Evolutionary conservation across 176 grass and related monocot species (phyloP), one percentile per base, ranked within the genome.

Genomic region (Raddia guianensis): DNA sequence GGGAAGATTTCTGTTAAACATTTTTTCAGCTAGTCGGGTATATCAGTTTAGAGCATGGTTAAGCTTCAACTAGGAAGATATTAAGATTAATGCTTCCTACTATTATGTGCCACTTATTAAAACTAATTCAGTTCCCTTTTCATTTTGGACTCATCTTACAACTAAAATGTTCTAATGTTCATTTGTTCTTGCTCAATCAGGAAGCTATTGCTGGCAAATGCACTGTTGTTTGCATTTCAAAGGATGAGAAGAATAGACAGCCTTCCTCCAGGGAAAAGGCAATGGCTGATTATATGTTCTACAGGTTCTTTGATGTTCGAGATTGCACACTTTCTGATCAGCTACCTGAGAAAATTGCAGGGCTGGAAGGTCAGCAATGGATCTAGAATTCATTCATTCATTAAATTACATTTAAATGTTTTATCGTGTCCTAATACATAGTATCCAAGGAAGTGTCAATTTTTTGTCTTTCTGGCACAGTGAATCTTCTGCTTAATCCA

Each of bases 121-220:
- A 85, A 40, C 71, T 65, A 77, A 82, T 54, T 56, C 51, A 50
- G n/a, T 34, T 34, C 12, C 53, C 43, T 74, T 73, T 66, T 18
- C 34, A n/a, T 52, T 82, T 63, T 68, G 61, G 12, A 27, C 33
- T 67, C 43, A 55, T 80, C 49, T 84, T 58, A 15, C 14, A 66
- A 34, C 33, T 49, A 47, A 73, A 86, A 78, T 56, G 12, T 86
- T 86, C 16, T 82, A 82, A 63, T 66, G 73, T 7, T 18, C 60
- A 72, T 80, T 51, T 82, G 44, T 63, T 80, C 40, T 84, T 66
- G 27, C 19, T 84, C 46, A 80, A 83, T 60, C 61, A 95, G 96
- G 93, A 99, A 84, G 84, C 89, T 60, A 65, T 99, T 63, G 88
- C 76, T 91, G 96, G 90, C 47, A 99, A 93, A 93, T 95, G 96